A percentile compares a stretch with the other conserved stretches of the same genome.
phyloP scores from a whole-genome alignment of 2,329 filamentous ascomycete genomes.

The Neoscytalidium dimidiatum region DNA sequence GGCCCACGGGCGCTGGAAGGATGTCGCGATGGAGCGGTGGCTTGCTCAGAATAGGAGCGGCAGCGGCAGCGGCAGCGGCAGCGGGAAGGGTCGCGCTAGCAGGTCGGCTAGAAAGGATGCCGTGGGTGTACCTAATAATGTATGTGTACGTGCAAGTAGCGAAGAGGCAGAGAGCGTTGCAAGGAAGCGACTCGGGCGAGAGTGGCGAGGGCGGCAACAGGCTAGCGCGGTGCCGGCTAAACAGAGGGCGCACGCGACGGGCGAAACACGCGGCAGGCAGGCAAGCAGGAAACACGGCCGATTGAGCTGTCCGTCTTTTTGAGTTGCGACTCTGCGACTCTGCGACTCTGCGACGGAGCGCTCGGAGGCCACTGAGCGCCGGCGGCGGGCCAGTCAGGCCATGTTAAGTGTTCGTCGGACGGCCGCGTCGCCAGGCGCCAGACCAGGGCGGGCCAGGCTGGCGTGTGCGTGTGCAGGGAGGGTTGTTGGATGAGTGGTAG shows the following conservation, averaged over 20 bases:
- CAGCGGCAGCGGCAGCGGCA: no score
- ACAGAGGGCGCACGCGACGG: neutral
- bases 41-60: conserved; percentile 7
- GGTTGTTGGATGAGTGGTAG: neutral
- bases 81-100: no score
- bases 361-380: no score
- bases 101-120: no score
- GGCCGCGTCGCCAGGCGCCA: no score
- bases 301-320: no score
- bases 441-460: conserved; percentile 2
- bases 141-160: no score
- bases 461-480: no score
- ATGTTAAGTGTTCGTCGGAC: neutral
- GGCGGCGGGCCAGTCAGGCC: neutral
- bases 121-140: no score
- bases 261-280: neutral
- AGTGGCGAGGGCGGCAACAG: neutral
- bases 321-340: no score
- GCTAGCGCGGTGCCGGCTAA: neutral
- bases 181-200: neutral
- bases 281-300: neutral
- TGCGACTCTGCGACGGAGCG: no score
- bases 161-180: no score
- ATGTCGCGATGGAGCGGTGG: neutral
- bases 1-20: neutral